Percentiles rank a stretch among this genome's conserved stretches.
Conservation (phyloP, 1,139 yeast genomes). For the Arxiozyma bovina region DNA sequence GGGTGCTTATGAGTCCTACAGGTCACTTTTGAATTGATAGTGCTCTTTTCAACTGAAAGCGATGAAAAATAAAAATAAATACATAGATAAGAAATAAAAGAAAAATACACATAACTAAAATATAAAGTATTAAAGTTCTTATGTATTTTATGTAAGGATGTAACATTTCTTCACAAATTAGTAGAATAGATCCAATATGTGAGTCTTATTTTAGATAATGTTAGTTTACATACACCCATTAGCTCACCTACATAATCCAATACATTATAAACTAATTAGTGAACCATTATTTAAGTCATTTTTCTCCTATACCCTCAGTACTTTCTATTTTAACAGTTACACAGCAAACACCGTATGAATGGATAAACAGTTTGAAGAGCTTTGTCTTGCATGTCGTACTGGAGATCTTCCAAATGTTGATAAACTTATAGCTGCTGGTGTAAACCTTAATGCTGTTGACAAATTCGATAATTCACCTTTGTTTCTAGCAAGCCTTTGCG, state of each 20-base stretch:
- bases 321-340: no score
- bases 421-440: conserved; percentile 45
- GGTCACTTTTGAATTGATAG: no score
- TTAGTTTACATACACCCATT: not conserved
- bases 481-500: conserved; percentile 65
- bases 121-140: no score
- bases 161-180: no score
- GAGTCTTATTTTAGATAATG: not conserved
- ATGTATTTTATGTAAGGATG: not conserved
- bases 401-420: conserved; percentile 65
- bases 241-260: not conserved
- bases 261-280: not conserved
- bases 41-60: no score
- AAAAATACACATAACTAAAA: not conserved
- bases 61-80: no score
- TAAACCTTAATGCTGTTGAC: conserved; percentile 55
- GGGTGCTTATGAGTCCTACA: no score
- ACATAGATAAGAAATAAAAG: no score
- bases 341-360: conserved; percentile 1
- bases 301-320: not conserved
- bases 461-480: conserved; percentile 70
- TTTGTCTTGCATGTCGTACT: conserved; percentile 58
- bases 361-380: conserved; percentile 25
- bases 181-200: not conserved
- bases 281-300: not conserved